phyloP scores from a whole-genome alignment of 352 stramenopile genomes.

The Phytopythium delawarense region DNA sequence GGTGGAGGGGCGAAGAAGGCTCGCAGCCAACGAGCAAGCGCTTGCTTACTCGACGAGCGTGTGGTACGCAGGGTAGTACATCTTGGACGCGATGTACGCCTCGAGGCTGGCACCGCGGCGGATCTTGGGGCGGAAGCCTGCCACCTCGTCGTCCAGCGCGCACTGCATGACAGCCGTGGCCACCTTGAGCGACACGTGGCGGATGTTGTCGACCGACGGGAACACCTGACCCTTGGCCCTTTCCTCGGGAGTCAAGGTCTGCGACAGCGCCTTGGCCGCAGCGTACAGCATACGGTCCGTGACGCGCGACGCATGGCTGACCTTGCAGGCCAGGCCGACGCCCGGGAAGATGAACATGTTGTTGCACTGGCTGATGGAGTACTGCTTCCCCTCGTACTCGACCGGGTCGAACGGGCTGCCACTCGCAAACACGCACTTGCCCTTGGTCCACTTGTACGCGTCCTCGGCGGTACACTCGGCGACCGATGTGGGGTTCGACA shows the following conservation, averaged over 20 bases:
- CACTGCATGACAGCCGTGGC: constrained; percentile 89
- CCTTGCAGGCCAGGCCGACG: constrained; percentile 89
- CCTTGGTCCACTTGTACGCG: constrained; percentile 96
- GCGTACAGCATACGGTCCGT: constrained; percentile 96
- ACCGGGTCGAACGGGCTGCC: constrained; percentile 95
- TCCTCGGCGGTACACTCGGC: constrained; percentile 96
- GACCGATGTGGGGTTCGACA: constrained; percentile 96
- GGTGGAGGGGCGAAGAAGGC: background rate
- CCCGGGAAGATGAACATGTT: constrained; percentile 99
- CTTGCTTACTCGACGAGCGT: constrained; percentile 83
- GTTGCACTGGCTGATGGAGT: constrained; percentile 90
- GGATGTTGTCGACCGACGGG: constrained; percentile 90
- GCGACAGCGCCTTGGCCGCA: constrained; percentile 91
- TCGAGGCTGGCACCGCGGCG: constrained; percentile 75
- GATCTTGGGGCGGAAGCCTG: constrained; percentile 71
- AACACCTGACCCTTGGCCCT: constrained; percentile 92
- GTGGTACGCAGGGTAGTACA: constrained; percentile 95
- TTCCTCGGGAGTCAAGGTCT: constrained; percentile 91
- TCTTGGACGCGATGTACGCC: constrained; percentile 90
- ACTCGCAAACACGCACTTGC: constrained; percentile 94
- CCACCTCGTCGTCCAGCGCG: constrained; percentile 87
- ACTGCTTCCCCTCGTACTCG: constrained; percentile 76
- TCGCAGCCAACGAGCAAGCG: too few species aligned
- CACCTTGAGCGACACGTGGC: constrained; percentile 91
- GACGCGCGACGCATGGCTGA: constrained; percentile 73